phyloP scores from a whole-genome alignment of 805 yeast species.

The Isabelozyma heimii region DNA sequence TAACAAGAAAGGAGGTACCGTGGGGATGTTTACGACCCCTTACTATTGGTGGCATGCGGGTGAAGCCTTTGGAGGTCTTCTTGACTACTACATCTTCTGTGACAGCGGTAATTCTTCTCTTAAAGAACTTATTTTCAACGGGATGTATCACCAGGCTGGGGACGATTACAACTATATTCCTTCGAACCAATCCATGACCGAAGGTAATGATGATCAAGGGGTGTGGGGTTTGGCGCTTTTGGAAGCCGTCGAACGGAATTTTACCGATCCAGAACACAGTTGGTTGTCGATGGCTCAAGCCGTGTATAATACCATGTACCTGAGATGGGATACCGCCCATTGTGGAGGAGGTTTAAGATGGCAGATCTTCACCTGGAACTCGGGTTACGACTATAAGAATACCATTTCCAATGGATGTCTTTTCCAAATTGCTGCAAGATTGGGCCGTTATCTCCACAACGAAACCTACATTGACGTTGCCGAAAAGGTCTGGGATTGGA shows the following conservation, averaged over 20 bases:
- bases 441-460: constrained; percentile 80
- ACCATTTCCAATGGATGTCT: constrained; percentile 88
- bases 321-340: constrained; percentile 72
- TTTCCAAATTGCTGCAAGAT: constrained; percentile 82
- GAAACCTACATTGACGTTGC: constrained; percentile 72
- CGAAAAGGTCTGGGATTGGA: constrained; percentile 79
- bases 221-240: constrained; percentile 50
- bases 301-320: constrained; percentile 84
- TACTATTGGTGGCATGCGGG: constrained; percentile 57
- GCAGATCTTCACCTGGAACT: constrained; percentile 94
- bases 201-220: constrained; percentile 53
- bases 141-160: constrained; percentile 46
- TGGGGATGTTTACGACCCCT: constrained; percentile 45
- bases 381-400: constrained; percentile 92
- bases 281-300: constrained; percentile 90
- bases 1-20: constrained; percentile 37
- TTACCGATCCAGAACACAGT: constrained; percentile 50
- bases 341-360: constrained; percentile 94
- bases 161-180: constrained; percentile 40
- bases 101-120: constrained; percentile 30
- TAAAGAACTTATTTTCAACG: constrained; percentile 27
- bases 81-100: constrained; percentile 40
- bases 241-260: constrained; percentile 47
- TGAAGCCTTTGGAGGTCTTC: constrained; percentile 48
- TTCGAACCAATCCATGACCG: constrained; percentile 44